Base-by-base conservation (phyloP, 352 stramenopile genomes). In the Pythium aphanidermatum region DNA sequence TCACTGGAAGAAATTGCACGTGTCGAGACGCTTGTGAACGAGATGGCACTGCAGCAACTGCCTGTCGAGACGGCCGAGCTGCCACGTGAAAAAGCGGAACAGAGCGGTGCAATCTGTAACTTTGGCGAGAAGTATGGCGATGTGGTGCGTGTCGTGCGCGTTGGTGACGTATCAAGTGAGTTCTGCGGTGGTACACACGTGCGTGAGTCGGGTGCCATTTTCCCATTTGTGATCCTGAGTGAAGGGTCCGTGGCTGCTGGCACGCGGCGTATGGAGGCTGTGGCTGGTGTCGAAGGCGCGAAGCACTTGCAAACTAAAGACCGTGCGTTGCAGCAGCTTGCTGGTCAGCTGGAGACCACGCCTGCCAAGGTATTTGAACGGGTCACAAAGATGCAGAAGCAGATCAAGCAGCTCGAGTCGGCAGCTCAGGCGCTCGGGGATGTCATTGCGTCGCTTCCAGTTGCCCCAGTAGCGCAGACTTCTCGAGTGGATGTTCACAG, bases 51-150 rank as follows among this genome's bases (percentile, higher is more conserved):
- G 13, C 55, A 59, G 20, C 55, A 68, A 16, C 26, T 74, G 8
- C 30, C 37, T 10, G 68, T 89, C 7, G 48, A 51, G 28, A 85
- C 69, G 10, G 36, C 56, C 4, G 48, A 79, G 34, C 45, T 89
- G 19, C 58, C 64, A 13, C 61, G 71, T 8, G 60, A 63, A 28
- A 42, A 76, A 42, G 73, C 75, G 9, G 76, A 88, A 48, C 47
- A 51, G 8, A 88, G 68, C 36, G 77, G 74, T 16, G 79, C 76
- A 13, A 81, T 88, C 55, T 83, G 70, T 48, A 85, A 85, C 39
- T 91, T 91, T 59, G 79, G 79, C 4, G 79, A 92, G 29, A 92
- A 87, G 33, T 90, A 92, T 40, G 77, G 79, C n/a, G 78, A 88
- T 26, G 35, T 82, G 14, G 78, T 91, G 20, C 76, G 77, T 11